Percentiles rank a stretch among this genome's conserved stretches.
These are phyloP conservation scores for Tetrapyrgos nigripes DNA, from an alignment of 1,284 basidiomycete genomes.

Conservation along the genomic window DNA sequence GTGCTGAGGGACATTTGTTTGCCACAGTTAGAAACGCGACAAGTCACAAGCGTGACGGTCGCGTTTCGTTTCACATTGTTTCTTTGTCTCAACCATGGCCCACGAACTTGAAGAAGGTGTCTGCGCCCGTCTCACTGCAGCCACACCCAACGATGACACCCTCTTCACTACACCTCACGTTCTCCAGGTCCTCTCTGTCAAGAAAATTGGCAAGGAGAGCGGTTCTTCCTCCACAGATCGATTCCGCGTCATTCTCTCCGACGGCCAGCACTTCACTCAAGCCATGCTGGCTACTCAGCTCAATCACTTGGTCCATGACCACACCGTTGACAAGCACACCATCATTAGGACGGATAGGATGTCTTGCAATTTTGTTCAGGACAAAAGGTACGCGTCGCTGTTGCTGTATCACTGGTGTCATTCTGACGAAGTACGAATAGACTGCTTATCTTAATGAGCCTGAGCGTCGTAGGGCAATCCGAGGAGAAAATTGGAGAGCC, in stretches of 20 bases:
- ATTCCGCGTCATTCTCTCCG: slow-evolving; percentile 79
- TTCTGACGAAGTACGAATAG: slow-evolving; percentile 45
- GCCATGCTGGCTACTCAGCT: slow-evolving; percentile 96
- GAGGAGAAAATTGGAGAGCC: slow-evolving; percentile 21
- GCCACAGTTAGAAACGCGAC: slow-evolving; percentile 4
- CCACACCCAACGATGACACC: slow-evolving; percentile 54
- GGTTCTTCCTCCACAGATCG: slow-evolving; percentile 57
- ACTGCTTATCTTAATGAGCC: slow-evolving; percentile 84
- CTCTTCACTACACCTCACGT: slow-evolving; percentile 65
- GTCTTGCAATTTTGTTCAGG: slow-evolving; percentile 87
- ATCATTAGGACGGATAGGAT: slow-evolving; percentile 81
- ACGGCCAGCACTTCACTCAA: slow-evolving; percentile 86
- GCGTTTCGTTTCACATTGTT: slow-evolving; percentile 5
- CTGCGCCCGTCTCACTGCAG: slow-evolving; percentile 54
- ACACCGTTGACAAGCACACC: slow-evolving; percentile 74
- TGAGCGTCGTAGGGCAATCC: slow-evolving; percentile 58
- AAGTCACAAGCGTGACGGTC: slow-evolving; percentile 27
- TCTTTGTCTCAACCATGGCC: slow-evolving; percentile 33
- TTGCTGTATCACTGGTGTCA: slow-evolving; percentile 11
- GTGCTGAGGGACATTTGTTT: neutral
- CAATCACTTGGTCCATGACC: slow-evolving; percentile 77
- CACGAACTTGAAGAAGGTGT: slow-evolving; percentile 64
- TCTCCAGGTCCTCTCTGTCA: slow-evolving; percentile 85
- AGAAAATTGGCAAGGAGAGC: slow-evolving; percentile 59
- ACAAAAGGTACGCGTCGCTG: slow-evolving; percentile 73